A percentile compares a stretch with the other conserved stretches of the same genome.
Evolutionary conservation across 2,329 filamentous ascomycete species (phyloP).

Genomic region (Lasiodiplodia sp.): DNA sequence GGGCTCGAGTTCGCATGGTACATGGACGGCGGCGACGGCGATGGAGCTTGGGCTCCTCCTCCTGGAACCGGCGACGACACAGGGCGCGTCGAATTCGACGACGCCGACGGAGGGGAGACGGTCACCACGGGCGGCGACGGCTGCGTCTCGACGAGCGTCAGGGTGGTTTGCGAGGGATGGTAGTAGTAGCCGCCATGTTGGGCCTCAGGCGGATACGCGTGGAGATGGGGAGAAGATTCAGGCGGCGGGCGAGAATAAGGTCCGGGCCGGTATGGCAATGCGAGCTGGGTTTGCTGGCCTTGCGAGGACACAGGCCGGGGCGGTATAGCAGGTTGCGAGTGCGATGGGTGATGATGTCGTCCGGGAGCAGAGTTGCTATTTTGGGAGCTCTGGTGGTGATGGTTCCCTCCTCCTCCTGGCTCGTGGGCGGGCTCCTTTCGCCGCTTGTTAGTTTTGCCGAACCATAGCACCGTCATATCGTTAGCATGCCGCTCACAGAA

Average conservation of each 20-base stretch:
- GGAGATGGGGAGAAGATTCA: conserved; percentile 3
- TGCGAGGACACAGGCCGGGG: conserved; percentile 6
- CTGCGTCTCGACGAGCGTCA: conserved; percentile 2
- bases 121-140: conserved; percentile 7
- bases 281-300: not conserved
- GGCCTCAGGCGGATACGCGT: not conserved
- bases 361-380: conserved; percentile 19
- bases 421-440: conserved; percentile 25
- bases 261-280: not conserved
- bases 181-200: conserved; percentile 7
- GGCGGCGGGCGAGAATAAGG: not conserved
- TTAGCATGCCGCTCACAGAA: conserved; percentile 7
- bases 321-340: not conserved
- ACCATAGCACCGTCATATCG: conserved; percentile 19
- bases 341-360: conserved; percentile 17
- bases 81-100: not conserved
- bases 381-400: conserved; percentile 12
- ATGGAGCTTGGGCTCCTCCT: not conserved
- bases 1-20: conserved; percentile 24
- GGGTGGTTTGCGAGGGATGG: conserved; percentile 10
- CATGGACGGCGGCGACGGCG: not conserved
- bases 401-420: not conserved
- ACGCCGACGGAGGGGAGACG: conserved; percentile 19
- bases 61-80: conserved; percentile 3
- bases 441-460: conserved; percentile 24